Conservation (phyloP, 2,329 filamentous ascomycete species). For the Lecanicillium sp. region DNA sequence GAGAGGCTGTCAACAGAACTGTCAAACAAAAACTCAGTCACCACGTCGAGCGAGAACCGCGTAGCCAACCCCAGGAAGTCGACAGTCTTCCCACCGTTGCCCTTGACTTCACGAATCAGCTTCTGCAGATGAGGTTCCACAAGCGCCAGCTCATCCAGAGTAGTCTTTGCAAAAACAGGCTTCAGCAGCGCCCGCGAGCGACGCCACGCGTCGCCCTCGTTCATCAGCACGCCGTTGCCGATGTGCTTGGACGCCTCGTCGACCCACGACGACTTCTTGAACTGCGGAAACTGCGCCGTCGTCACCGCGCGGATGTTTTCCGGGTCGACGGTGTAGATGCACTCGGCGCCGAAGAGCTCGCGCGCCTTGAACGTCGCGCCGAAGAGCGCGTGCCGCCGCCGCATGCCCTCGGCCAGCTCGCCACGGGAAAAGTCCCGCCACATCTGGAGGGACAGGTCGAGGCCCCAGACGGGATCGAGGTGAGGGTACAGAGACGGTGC, state of each 20-base stretch:
- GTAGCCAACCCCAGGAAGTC: conserved; percentile 9
- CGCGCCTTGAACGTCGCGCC: conserved; percentile 5
- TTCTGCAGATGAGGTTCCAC: conserved; percentile 3
- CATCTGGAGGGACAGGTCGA: conserved; percentile 9
- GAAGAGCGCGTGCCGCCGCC: not conserved
- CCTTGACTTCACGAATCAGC: not conserved
- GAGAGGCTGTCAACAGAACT: not conserved
- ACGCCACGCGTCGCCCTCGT: conserved; percentile 4
- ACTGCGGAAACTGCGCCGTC: conserved; percentile 4
- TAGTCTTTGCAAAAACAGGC: conserved; percentile 7
- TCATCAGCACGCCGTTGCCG: conserved; percentile 11
- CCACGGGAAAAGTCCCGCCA: conserved; percentile 9
- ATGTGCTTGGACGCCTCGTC: conserved; percentile 13
- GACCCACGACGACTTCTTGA: conserved; percentile 10
- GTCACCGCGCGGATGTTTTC: conserved; percentile 10
- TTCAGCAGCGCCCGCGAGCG: conserved; percentile 3
- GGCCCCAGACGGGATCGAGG: conserved; percentile 1
- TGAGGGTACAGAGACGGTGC: not conserved
- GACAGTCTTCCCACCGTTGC: not conserved
- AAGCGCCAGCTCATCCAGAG: conserved; percentile 7
- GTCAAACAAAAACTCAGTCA: conserved; percentile 13
- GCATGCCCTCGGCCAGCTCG: conserved; percentile 4
- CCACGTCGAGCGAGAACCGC: conserved; percentile 8
- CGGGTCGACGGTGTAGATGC: conserved; percentile 13
- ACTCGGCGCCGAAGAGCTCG: conserved; percentile 4